Base-by-base conservation (phyloP, 129 eudicot species). In the Chrysanthemum makinoi region DNA sequence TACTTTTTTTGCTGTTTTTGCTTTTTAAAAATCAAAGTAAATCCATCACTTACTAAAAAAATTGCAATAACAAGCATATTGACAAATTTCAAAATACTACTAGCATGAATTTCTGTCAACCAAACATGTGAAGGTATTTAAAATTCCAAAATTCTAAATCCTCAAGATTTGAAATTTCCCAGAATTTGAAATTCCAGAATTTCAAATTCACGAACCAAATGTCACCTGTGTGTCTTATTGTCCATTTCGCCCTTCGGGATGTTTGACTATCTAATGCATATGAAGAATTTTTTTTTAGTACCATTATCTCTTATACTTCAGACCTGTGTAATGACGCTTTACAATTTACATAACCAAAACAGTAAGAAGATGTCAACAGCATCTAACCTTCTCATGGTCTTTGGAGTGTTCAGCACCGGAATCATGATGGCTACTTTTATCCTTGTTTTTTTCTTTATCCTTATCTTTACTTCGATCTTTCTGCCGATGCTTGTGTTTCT, bases 401-500 rank as follows among this genome's bases (percentile, higher is more conserved):
- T 39, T 39, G 10, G 46, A 39, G 10, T 39, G 46, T 39, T 39
- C 46, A 6, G 46, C 1, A 39, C 46, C 46, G 2, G 46, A 39
- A 39, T 39, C 46, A 39, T 39, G 86, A 30, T 69, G 67, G 19
- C 73, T 85, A 62, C 73, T 66, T 51, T 70, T 82, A 73, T 43
- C 74, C 79, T 79, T 72, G 74, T 59, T 77, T 65, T 70, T 80
- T 44, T 73, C 86, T 70, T 73, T 86, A 64, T 79, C 81, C 60
- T 73, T 76, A 7, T 78, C 82, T 61, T 71, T 84, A 72, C 70
- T 64, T 46, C 82, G 53, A 55, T 75, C 80, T 74, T 81, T 86
- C 46, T 77, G 79, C 17, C 75, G 69, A 67, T 79, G 87, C 69
- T 71, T 82, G 72, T 80, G 81, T 82, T 86, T 87, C 83, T 82